A percentile compares a stretch with the other conserved stretches of the same genome.
Conservation (phyloP, 306 rosid species). For the Castanea crenata region DNA sequence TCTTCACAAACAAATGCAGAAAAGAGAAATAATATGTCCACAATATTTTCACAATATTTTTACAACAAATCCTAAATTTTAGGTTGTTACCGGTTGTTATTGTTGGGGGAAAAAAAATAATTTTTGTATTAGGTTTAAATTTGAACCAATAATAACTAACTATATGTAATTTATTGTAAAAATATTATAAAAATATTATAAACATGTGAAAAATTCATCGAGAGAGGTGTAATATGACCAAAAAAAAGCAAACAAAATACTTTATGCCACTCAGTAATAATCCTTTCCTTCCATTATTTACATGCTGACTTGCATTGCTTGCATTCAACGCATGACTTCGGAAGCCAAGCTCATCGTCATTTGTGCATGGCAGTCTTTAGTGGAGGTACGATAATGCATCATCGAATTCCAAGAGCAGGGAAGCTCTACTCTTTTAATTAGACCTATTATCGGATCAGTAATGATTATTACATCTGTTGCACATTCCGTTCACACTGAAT, state of each 20-base stretch:
- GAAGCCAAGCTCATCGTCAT: background rate
- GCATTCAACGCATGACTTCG: background rate
- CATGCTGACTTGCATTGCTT: background rate
- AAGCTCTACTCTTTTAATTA: too few relatives aligned
- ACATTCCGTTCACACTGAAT: too few relatives aligned
- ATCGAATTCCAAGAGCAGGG: background rate
- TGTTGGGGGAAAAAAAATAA: too few relatives aligned
- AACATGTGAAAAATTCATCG: background rate
- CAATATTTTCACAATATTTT: too few relatives aligned
- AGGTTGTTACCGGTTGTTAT: too few relatives aligned
- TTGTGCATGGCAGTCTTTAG: background rate
- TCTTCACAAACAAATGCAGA: conserved; percentile 5
- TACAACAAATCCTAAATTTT: too few relatives aligned
- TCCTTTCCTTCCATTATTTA: background rate
- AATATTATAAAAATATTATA: too few relatives aligned
- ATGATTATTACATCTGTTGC: too few relatives aligned
- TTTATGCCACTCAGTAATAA: background rate
- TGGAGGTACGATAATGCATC: background rate
- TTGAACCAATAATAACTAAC: too few relatives aligned
- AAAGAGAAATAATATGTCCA: background rate
- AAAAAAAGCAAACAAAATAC: background rate
- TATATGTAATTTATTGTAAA: too few relatives aligned
- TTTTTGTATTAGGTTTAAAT: too few relatives aligned
- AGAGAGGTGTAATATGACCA: background rate
- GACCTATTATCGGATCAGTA: too few relatives aligned